Evolutionary conservation across 306 rosid genomes (phyloP).

Genomic region (Arachis stenosperma): DNA sequence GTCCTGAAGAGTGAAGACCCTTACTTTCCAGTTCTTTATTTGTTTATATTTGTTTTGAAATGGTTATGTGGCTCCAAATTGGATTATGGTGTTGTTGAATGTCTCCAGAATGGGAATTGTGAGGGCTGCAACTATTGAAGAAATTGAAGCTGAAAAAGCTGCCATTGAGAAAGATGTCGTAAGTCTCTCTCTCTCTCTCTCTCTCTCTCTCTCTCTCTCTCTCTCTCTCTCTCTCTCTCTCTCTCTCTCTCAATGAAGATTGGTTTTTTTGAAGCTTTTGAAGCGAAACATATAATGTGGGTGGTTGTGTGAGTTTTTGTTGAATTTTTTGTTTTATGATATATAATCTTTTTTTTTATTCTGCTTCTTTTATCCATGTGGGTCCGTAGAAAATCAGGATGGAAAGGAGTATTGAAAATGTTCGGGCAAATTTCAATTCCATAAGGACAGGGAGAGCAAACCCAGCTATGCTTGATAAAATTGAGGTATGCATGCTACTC

Average conservation of each 20-base stretch:
- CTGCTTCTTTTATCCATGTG: not conserved
- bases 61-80: slow-evolving; percentile 15
- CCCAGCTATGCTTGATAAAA: slow-evolving; percentile 92
- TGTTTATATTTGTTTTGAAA: not conserved
- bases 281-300: not conserved
- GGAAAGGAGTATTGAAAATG: slow-evolving; percentile 83
- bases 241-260: not conserved
- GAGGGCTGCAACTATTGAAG: slow-evolving; percentile 90
- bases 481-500: slow-evolving; percentile 60
- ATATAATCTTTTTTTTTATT: not conserved
- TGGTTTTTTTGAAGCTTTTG: not conserved
- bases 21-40: too few species aligned
- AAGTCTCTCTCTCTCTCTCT: slow-evolving; percentile 37
- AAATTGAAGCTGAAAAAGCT: slow-evolving; percentile 92
- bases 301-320: not conserved
- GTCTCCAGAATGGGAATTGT: slow-evolving; percentile 53
- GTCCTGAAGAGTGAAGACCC: not conserved
- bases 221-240: slow-evolving; percentile 6
- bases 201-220: not conserved
- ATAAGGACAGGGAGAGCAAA: slow-evolving; percentile 88
- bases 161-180: slow-evolving; percentile 80
- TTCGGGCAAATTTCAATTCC: slow-evolving; percentile 77
- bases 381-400: slow-evolving; percentile 69
- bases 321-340: not conserved
- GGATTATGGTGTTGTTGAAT: not conserved